Evolutionary conservation across 108 stramenopile genomes (phyloP).

Genomic region (Discostella pseudostelligera): DNA sequence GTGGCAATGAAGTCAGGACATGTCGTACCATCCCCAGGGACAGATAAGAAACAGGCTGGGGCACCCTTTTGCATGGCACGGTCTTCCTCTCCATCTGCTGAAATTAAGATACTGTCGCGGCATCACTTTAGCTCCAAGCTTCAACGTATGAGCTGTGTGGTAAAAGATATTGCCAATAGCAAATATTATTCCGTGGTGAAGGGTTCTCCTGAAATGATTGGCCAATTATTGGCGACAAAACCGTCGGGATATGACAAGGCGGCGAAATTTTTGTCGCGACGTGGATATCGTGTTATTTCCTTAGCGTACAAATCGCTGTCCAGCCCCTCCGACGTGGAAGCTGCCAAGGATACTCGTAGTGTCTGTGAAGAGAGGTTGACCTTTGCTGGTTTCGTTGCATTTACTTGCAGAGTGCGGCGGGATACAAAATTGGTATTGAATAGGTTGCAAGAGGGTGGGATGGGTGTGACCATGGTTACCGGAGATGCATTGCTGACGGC

Average conservation of each 20-base stretch:
- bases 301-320: slow-evolving; percentile 80
- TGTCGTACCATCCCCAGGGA: slow-evolving; percentile 55
- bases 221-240: slow-evolving; percentile 62
- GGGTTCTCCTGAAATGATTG: slow-evolving; percentile 96
- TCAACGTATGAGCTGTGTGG: slow-evolving; percentile 97
- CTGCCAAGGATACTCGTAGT: slow-evolving; percentile 61
- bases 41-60: slow-evolving; percentile 63
- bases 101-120: slow-evolving; percentile 79
- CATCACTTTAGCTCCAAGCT: slow-evolving; percentile 98
- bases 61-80: slow-evolving; percentile 33
- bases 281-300: slow-evolving; percentile 92
- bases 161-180: slow-evolving; percentile 46
- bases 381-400: slow-evolving; percentile 96
- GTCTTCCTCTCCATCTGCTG: slow-evolving; percentile 31
- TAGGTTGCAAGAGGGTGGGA: slow-evolving; percentile 85
- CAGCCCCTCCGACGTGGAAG: slow-evolving; percentile 46
- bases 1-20: slow-evolving; percentile 52
- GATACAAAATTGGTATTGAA: slow-evolving; percentile 83
- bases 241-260: slow-evolving; percentile 77
- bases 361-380: slow-evolving; percentile 69
- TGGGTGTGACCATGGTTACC: slow-evolving; percentile 91
- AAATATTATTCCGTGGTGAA: slow-evolving; percentile 85
- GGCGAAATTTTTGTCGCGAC: slow-evolving; percentile 60
- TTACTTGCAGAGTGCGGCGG: slow-evolving; percentile 91
- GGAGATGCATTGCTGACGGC: slow-evolving; percentile 96